Percentiles rank a stretch among this genome's conserved stretches.
Evolutionary conservation across 139 green algal species (phyloP).

Genomic region (Tetratostichococcus sp.): DNA sequence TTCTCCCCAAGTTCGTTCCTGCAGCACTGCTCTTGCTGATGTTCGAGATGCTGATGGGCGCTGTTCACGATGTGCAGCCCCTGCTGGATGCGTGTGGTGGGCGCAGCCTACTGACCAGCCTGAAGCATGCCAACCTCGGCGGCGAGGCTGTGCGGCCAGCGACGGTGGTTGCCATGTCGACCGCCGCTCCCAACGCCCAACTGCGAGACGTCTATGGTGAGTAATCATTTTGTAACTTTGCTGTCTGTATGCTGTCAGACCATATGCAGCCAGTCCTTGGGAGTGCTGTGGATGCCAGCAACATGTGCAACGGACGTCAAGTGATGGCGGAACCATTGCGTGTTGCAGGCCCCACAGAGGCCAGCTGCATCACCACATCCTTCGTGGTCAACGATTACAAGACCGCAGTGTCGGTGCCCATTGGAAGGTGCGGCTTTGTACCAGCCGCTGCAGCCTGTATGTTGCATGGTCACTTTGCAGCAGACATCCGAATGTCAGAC

Average conservation of each 20-base stretch:
- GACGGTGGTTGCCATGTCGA: neutral
- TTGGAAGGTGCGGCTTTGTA: neutral
- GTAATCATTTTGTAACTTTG: too few relatives aligned
- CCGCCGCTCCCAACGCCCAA: conserved; percentile 12
- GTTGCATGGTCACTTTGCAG: too few relatives aligned
- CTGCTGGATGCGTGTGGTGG: neutral
- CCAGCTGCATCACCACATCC: conserved; percentile 5
- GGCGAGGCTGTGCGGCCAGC: conserved; percentile 19
- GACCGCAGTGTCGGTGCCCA: neutral
- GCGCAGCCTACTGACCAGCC: neutral
- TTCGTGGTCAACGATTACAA: neutral
- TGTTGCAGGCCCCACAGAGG: conserved; percentile 14
- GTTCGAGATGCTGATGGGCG: too few relatives aligned
- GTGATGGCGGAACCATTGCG: too few relatives aligned
- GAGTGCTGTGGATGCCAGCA: too few relatives aligned
- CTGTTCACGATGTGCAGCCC: neutral
- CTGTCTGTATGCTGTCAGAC: too few relatives aligned
- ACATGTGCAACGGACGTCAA: too few relatives aligned
- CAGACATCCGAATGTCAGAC: too few relatives aligned
- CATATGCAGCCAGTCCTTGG: too few relatives aligned
- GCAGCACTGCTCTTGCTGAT: too few relatives aligned
- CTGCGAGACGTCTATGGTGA: conserved; percentile 35
- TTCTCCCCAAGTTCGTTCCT: too few relatives aligned
- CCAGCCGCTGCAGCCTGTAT: too few relatives aligned
- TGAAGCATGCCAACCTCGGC: conserved; percentile 7